Conservation (phyloP, 352 stramenopile genomes). For the Phytopythium litorale region DNA sequence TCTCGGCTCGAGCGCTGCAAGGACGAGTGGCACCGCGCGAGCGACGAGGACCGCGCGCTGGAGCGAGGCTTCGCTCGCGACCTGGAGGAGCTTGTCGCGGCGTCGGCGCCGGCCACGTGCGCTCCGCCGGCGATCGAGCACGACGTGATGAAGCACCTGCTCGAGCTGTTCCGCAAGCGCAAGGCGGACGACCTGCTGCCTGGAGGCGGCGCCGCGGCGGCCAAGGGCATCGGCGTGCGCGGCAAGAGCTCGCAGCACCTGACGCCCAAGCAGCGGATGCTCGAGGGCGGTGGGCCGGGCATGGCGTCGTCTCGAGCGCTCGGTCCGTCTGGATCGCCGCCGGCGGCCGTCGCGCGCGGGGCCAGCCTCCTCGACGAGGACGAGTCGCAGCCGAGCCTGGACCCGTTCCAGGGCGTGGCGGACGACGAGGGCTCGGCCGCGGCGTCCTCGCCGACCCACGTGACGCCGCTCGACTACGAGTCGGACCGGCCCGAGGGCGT, state of each 20-base stretch:
- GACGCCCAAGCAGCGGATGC: conserved; percentile 41
- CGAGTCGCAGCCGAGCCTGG: conserved; percentile 29
- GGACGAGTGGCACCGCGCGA: conserved; percentile 60
- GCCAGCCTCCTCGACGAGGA: conserved; percentile 28
- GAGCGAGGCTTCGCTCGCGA: conserved; percentile 65
- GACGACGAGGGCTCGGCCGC: conserved; percentile 17
- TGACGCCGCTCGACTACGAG: conserved; percentile 72
- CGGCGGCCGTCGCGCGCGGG: conserved; percentile 21
- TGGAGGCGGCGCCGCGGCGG: conserved; percentile 1
- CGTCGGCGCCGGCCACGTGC: conserved; percentile 15
- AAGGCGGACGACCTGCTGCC: conserved; percentile 48
- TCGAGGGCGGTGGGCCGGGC: conserved; percentile 29
- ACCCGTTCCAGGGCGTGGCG: conserved; percentile 72
- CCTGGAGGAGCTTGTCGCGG: conserved; percentile 65
- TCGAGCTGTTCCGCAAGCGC: conserved; percentile 72
- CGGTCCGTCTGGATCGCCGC: conserved; percentile 23
- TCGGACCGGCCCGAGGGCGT: conserved; percentile 59
- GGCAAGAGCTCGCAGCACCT: conserved; percentile 26
- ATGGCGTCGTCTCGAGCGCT: conserved; percentile 30
- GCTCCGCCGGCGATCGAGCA: conserved; percentile 56
- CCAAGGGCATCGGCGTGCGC: conserved; percentile 6
- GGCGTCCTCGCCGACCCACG: conserved; percentile 11
- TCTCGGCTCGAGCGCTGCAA: conserved; percentile 45
- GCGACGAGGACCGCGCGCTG: conserved; percentile 64
- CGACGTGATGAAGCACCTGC: conserved; percentile 67